Conservation (phyloP, 2,329 filamentous ascomycete genomes). For the Penicillium sp. region DNA sequence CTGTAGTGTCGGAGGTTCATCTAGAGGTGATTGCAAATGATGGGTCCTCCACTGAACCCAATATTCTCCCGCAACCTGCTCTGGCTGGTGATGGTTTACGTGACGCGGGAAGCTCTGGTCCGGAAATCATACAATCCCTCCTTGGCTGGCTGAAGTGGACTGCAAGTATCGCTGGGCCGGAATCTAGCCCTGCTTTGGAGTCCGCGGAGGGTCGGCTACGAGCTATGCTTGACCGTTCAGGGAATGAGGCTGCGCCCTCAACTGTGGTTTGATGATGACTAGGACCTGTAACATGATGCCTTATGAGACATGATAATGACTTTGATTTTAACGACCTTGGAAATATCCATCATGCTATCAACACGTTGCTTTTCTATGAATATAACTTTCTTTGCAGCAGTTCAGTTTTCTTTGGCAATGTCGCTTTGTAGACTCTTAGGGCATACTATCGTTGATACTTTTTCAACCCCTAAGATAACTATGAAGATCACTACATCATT, state of each 20-base stretch:
- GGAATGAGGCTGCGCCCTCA: neutral
- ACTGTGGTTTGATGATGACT: neutral
- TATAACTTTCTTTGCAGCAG: too few relatives aligned
- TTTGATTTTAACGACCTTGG: constrained; percentile 3
- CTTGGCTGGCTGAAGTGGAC: constrained; percentile 37
- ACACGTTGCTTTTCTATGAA: neutral
- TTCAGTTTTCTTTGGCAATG: neutral
- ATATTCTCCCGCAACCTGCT: neutral
- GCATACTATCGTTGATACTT: too few relatives aligned
- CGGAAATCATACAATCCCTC: constrained; percentile 36
- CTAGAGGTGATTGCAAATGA: constrained; percentile 38
- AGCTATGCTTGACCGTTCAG: constrained; percentile 34
- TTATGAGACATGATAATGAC: constrained; percentile 14
- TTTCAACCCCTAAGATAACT: neutral
- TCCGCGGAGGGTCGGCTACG: constrained; percentile 41
- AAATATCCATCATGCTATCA: neutral
- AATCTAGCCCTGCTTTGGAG: constrained; percentile 21
- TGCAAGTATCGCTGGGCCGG: constrained; percentile 21
- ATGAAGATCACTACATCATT: too few relatives aligned
- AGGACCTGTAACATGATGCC: neutral
- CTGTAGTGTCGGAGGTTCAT: constrained; percentile 42
- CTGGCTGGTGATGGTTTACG: neutral
- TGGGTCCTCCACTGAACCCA: neutral
- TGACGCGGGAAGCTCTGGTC: constrained; percentile 11
- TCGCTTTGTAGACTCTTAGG: neutral